These are phyloP conservation scores for Sarcodon sp. DNA, from an alignment of 768 basidiomycete genomes.

Conservation along the genomic window DNA sequence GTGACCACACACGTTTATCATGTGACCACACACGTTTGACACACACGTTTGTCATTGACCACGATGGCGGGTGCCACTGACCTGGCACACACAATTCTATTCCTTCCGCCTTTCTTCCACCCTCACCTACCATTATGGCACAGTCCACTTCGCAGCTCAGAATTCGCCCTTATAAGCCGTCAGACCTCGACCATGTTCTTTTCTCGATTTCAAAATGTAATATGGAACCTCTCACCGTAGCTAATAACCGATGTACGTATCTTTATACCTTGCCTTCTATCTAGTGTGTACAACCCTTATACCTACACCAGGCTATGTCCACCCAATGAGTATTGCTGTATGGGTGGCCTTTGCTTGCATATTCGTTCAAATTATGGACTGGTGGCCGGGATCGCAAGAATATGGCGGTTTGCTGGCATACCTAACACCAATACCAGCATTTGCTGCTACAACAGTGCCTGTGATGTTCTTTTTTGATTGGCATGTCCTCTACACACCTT, in stretches of 20 bases:
- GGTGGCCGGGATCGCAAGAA: conserved; percentile 47
- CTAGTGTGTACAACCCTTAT: background rate
- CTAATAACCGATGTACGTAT: conserved; percentile 45
- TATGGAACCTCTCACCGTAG: conserved; percentile 55
- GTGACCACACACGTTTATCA: conserved; percentile 3
- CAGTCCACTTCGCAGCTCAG: conserved; percentile 8
- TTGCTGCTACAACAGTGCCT: conserved; percentile 50
- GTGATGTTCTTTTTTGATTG: conserved; percentile 61
- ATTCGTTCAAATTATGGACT: conserved; percentile 45
- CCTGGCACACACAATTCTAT: background rate
- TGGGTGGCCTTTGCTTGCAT: conserved; percentile 51
- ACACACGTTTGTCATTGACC: background rate
- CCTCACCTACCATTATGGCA: conserved; percentile 9
- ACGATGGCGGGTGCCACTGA: background rate
- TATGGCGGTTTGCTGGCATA: conserved; percentile 29
- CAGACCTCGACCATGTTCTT: conserved; percentile 47
- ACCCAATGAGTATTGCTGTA: conserved; percentile 44
- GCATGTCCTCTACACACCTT: conserved; percentile 22
- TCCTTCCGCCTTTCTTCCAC: background rate
- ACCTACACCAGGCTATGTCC: conserved; percentile 29
- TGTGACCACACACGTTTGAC: background rate
- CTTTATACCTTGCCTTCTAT: background rate
- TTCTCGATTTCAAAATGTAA: conserved; percentile 54
- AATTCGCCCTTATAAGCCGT: conserved; percentile 38
- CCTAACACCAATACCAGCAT: conserved; percentile 48